phyloP scores from a whole-genome alignment of 371 early-diverging fungal species.

The Mortierella sp. region DNA sequence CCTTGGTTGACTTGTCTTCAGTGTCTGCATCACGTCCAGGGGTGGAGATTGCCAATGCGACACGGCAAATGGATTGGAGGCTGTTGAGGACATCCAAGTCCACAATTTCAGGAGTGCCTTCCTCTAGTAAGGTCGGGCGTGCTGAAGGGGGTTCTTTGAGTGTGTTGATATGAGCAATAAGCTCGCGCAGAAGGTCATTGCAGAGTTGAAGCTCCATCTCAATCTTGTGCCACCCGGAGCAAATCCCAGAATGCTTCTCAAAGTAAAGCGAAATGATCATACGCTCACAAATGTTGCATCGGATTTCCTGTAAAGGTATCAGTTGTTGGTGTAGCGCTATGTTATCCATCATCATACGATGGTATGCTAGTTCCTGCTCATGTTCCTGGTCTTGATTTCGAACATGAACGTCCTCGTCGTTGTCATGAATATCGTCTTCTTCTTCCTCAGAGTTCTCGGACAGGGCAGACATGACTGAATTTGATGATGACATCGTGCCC shows the following conservation, averaged over 20 bases:
- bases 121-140: slow-evolving; percentile 6
- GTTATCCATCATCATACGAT: slow-evolving; percentile 19
- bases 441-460: slow-evolving; percentile 47
- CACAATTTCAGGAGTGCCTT: not conserved
- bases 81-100: slow-evolving; percentile 28
- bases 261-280: slow-evolving; percentile 80
- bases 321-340: slow-evolving; percentile 38
- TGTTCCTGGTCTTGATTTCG: slow-evolving; percentile 32
- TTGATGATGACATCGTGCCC: slow-evolving; percentile 23
- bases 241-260: slow-evolving; percentile 80
- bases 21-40: slow-evolving; percentile 63
- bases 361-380: slow-evolving; percentile 18
- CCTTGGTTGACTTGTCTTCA: slow-evolving; percentile 34
- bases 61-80: slow-evolving; percentile 36
- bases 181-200: slow-evolving; percentile 80
- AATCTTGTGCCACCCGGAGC: slow-evolving; percentile 82
- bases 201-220: slow-evolving; percentile 81
- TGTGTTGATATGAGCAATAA: slow-evolving; percentile 65
- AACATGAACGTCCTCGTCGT: slow-evolving; percentile 16
- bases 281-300: slow-evolving; percentile 88
- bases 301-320: slow-evolving; percentile 60
- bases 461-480: slow-evolving; percentile 45
- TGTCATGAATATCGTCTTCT: slow-evolving; percentile 17
- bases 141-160: slow-evolving; percentile 57
- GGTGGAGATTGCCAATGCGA: slow-evolving; percentile 66